Evolutionary conservation across 202 grass and related monocot genomes (phyloP).

Genomic region (Cymbopogon flexuosus): DNA sequence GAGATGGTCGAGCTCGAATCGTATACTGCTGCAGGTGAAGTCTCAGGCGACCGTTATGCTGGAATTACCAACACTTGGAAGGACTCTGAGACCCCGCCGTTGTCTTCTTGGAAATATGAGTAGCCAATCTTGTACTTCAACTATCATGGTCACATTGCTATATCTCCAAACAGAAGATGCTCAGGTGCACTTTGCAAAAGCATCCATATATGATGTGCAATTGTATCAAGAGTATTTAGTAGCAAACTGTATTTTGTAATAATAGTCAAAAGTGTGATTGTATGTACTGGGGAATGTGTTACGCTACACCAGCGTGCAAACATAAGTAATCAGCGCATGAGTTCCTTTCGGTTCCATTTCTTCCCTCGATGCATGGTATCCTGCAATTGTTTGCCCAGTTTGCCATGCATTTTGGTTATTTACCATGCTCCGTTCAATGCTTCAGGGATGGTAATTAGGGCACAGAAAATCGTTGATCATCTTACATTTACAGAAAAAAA

Average conservation of each 20-base stretch:
- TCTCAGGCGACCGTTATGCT: slow-evolving; percentile 37
- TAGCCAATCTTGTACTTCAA: background rate
- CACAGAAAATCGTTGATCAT: background rate
- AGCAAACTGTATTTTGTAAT: background rate
- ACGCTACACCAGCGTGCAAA: background rate
- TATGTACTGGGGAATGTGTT: background rate
- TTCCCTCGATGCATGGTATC: background rate
- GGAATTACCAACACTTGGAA: background rate
- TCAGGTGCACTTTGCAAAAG: background rate
- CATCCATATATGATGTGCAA: background rate
- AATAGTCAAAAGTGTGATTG: background rate
- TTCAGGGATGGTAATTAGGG: background rate
- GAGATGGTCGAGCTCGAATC: slow-evolving; percentile 62
- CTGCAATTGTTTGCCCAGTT: background rate
- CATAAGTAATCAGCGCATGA: background rate
- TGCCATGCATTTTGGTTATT: background rate
- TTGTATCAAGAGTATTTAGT: background rate
- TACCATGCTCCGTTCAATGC: background rate
- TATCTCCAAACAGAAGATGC: background rate
- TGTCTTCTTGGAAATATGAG: slow-evolving; percentile 41
- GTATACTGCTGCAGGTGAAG: slow-evolving; percentile 9
- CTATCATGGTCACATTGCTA: too few species aligned
- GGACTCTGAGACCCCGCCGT: slow-evolving; percentile 24
- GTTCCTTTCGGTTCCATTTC: background rate
- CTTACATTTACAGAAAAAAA: background rate